phyloP scores from a whole-genome alignment of 2,329 filamentous ascomycete genomes.

The Pyrenochaeta sp. region DNA sequence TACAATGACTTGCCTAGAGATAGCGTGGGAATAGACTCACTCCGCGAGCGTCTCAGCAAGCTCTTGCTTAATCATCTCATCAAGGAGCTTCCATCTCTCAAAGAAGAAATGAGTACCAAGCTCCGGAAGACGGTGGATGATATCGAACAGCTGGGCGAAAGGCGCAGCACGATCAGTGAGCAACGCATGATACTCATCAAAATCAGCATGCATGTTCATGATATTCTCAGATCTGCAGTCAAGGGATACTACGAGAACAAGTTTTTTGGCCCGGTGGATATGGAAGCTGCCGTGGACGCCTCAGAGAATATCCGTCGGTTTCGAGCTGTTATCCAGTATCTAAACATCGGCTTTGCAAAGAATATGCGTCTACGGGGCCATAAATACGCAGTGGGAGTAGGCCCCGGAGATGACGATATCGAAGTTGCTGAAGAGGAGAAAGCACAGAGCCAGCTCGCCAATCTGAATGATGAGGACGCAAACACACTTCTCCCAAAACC shows the following conservation, averaged over 20 bases:
- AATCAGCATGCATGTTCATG: slow-evolving; percentile 55
- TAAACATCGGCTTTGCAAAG: slow-evolving; percentile 57
- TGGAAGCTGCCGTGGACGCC: slow-evolving; percentile 21
- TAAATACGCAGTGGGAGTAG: slow-evolving; percentile 44
- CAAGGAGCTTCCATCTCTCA: slow-evolving; percentile 45
- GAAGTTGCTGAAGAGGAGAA: neutral
- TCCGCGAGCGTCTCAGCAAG: slow-evolving; percentile 60
- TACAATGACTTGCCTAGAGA: slow-evolving; percentile 36
- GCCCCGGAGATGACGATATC: slow-evolving; percentile 26
- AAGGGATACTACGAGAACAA: slow-evolving; percentile 60
- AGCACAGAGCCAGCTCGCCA: too few relatives aligned
- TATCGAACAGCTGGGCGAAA: slow-evolving; percentile 59
- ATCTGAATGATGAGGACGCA: slow-evolving; percentile 4
- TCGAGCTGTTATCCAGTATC: slow-evolving; percentile 62
- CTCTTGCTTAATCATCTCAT: slow-evolving; percentile 53
- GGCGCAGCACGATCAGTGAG: slow-evolving; percentile 55
- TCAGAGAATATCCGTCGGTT: slow-evolving; percentile 53
- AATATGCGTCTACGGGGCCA: slow-evolving; percentile 55
- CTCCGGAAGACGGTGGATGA: slow-evolving; percentile 28
- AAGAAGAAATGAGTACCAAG: slow-evolving; percentile 40
- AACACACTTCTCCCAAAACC: slow-evolving; percentile 12
- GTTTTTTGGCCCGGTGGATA: slow-evolving; percentile 56
- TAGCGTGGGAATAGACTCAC: slow-evolving; percentile 56
- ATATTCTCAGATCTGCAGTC: slow-evolving; percentile 55
- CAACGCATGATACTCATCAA: slow-evolving; percentile 59